These are phyloP conservation scores for Oenanthe sinensis DNA, from an alignment of 129 eudicot species.

Conservation along the genomic window DNA sequence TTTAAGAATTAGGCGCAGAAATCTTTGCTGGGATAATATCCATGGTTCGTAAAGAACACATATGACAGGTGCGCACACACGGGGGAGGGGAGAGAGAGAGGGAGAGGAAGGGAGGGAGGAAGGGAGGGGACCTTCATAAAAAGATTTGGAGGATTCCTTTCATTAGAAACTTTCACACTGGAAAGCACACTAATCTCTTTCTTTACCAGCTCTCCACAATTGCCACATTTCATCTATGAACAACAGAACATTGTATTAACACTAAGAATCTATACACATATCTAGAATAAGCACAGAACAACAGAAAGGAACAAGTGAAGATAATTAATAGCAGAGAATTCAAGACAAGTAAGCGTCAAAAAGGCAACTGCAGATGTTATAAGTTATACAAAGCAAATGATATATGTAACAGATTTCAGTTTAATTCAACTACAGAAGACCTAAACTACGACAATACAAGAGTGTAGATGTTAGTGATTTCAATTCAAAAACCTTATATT, in stretches of 20 bases:
- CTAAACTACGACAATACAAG: background rate
- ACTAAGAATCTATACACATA: background rate
- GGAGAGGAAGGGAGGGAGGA: background rate
- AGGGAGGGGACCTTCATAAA: slow-evolving; percentile 39
- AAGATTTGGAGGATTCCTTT: background rate
- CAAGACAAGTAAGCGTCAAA: background rate
- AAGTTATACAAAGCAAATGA: background rate
- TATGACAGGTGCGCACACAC: background rate
- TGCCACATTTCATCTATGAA: slow-evolving; percentile 45
- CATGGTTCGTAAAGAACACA: background rate
- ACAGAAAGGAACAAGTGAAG: background rate
- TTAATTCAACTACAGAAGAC: background rate
- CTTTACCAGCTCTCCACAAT: slow-evolving; percentile 44
- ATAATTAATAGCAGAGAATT: background rate
- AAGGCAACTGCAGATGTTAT: background rate
- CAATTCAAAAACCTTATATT: background rate
- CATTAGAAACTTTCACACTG: slow-evolving; percentile 21
- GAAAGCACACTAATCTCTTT: slow-evolving; percentile 49
- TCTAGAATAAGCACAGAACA: background rate
- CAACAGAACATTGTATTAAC: background rate
- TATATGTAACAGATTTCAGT: background rate
- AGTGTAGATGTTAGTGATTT: background rate
- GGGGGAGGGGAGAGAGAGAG: background rate
- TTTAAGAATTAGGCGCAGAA: background rate
- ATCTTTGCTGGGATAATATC: background rate